phyloP scores from a whole-genome alignment of 2,329 filamentous ascomycete species.

The Aspergillus sp. region DNA sequence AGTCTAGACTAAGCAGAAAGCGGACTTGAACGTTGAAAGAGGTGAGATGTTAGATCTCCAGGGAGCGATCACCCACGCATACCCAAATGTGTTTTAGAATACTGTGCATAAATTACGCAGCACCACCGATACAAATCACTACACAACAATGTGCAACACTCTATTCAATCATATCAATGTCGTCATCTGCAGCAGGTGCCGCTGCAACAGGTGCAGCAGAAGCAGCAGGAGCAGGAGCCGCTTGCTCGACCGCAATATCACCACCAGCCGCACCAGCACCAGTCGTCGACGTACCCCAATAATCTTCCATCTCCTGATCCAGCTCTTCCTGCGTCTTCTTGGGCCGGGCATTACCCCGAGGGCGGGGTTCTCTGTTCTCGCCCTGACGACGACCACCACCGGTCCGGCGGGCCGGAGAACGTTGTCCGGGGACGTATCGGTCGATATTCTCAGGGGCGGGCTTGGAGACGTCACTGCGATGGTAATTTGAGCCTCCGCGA shows the following conservation, averaged over 20 bases:
- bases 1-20: background rate
- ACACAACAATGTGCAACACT: conserved; percentile 9
- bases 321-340: conserved; percentile 91
- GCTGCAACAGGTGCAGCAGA: conserved; percentile 36
- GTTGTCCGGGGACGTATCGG: conserved; percentile 72
- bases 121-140: background rate
- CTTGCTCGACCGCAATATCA: conserved; percentile 45
- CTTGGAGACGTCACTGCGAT: conserved; percentile 59
- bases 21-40: background rate
- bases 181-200: conserved; percentile 52
- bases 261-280: conserved; percentile 43
- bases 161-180: conserved; percentile 70
- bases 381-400: conserved; percentile 54
- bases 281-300: conserved; percentile 65
- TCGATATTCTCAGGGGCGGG: conserved; percentile 72
- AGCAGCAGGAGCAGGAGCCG: conserved; percentile 33
- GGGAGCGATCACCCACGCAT: background rate
- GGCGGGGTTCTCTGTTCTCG: conserved; percentile 39
- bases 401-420: conserved; percentile 45
- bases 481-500: conserved; percentile 42
- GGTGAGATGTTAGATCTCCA: background rate
- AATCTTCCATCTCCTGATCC: conserved; percentile 96
- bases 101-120: background rate
- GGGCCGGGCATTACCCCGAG: conserved; percentile 59
- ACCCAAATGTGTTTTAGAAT: background rate